Evolutionary conservation across 352 stramenopile species (phyloP).

Genomic region (Phytophthora pseudosyringae): DNA sequence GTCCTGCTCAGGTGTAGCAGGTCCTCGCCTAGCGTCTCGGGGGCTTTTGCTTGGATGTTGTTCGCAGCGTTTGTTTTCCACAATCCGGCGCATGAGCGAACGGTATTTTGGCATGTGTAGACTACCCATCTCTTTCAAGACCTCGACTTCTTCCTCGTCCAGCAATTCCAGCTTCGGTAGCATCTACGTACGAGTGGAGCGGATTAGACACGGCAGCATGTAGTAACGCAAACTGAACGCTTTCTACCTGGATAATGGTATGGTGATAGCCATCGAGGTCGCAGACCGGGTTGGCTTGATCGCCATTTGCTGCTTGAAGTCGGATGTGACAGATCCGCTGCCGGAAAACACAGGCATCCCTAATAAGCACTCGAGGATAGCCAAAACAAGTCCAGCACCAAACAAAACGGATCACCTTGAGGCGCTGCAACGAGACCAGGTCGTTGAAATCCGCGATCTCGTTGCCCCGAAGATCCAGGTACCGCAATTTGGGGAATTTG

Average conservation of each 20-base stretch:
- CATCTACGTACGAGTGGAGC: conserved; percentile 36
- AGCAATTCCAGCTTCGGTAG: conserved; percentile 57
- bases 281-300: conserved; percentile 71
- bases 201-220: background rate
- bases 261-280: conserved; percentile 66
- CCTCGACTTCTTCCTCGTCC: conserved; percentile 72
- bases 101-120: conserved; percentile 76
- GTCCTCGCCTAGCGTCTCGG: conserved; percentile 3
- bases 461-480: conserved; percentile 78
- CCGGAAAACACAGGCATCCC: background rate
- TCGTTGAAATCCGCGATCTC: conserved; percentile 48
- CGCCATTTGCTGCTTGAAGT: conserved; percentile 61
- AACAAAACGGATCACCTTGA: conserved; percentile 46
- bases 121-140: conserved; percentile 63
- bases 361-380: background rate
- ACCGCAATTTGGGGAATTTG: conserved; percentile 76
- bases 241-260: conserved; percentile 45
- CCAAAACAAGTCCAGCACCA: background rate
- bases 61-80: conserved; percentile 18
- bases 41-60: conserved; percentile 18
- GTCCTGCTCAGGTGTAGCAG: background rate
- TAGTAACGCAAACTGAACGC: background rate
- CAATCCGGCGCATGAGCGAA: conserved; percentile 50
- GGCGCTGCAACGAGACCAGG: conserved; percentile 52
- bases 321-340: conserved; percentile 65